Evolutionary conservation across 2,329 filamentous ascomycete genomes (phyloP), one percentile per base, ranked within the genome.

Genomic region (Diaporthe eres): DNA sequence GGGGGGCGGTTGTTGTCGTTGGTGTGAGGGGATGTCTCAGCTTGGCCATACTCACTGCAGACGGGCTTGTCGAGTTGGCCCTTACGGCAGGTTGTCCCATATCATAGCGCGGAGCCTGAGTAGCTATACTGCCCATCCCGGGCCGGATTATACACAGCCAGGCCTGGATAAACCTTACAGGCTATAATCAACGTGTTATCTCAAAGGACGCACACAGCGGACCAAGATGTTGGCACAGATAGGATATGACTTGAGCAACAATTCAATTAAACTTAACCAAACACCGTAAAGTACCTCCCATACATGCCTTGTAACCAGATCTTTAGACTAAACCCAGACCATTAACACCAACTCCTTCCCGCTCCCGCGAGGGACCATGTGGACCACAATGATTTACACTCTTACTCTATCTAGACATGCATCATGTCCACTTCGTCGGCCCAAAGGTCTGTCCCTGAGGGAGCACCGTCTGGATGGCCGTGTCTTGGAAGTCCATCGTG

Each of bases 401-500:
- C 31, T 28, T 39, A 4, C 9, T 55, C 34, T 73, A 65, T 65
- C 70, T 47, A 73, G 42, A 61, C 44, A 78, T 79, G 89, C 28
- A 78, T 73, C 49, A 73, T 10, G 58, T 57, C 91, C 91, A 92
- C 28, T 80, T 82, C 53, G 82, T 78, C 1, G 92, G 92, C 8
- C 92, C 92, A 84, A 94, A 94, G 0, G 84, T 90, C 82, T 90
- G 80, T 0, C 92, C 92, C 1, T 86, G 80, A 0, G 85, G 79
- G 15, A 93, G 78, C 13, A 85, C 85, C 22, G 85, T 84, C 82
- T 90, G 88, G n/a, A 94, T 83, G 12, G 92, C 93, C 1, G 86
- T 89, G 15, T 88, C 89, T 79, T 88, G 81, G 17, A 87, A 88
- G 79, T 94, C 93, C 88, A 93, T 87, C 1, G 93, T 94, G 37